Percentiles rank a stretch among this genome's conserved stretches.
Evolutionary conservation across 441 rosid genomes (phyloP).

Genomic region (Aleurites moluccanus): DNA sequence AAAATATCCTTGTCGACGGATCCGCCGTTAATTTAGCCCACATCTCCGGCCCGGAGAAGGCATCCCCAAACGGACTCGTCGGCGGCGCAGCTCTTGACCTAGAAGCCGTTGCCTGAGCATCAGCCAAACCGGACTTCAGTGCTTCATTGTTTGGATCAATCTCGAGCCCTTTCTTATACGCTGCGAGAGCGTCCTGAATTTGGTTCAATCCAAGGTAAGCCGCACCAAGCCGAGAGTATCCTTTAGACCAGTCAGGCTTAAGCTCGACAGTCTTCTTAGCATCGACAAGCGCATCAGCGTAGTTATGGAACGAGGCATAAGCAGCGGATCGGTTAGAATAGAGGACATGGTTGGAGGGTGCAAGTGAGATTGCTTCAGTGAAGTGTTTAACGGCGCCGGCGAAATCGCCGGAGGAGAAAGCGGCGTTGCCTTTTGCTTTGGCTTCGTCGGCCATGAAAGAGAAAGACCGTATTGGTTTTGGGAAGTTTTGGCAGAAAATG

Average conservation of each 20-base stretch:
- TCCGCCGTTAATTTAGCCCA: conserved; percentile 91
- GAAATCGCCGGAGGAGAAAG: conserved; percentile 81
- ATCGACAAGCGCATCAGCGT: conserved; percentile 64
- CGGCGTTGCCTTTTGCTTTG: conserved; percentile 87
- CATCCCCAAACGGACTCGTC: conserved; percentile 59
- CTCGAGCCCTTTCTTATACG: conserved; percentile 74
- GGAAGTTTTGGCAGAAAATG: not conserved
- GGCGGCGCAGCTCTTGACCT: conserved; percentile 38
- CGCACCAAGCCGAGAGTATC: conserved; percentile 91
- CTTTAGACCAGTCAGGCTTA: conserved; percentile 91
- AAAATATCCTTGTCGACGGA: conserved; percentile 59
- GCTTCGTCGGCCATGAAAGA: conserved; percentile 87
- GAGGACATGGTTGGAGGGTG: conserved; percentile 75
- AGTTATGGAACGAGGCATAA: conserved; percentile 70
- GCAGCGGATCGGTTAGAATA: conserved; percentile 93
- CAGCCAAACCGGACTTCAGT: conserved; percentile 68
- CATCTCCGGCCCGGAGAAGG: conserved; percentile 79
- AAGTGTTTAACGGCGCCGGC: conserved; percentile 63
- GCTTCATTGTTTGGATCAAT: conserved; percentile 76
- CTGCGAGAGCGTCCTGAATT: conserved; percentile 49
- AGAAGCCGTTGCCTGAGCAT: conserved; percentile 55
- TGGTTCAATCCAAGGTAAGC: conserved; percentile 67
- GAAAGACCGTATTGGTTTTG: not conserved
- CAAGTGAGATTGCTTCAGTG: conserved; percentile 67
- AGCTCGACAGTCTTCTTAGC: conserved; percentile 89